Percentiles rank a stretch among this genome's conserved stretches.
These are phyloP conservation scores for Cyphellophora attinorum DNA, from an alignment of 2,329 filamentous ascomycete species.

Conservation along the genomic window DNA sequence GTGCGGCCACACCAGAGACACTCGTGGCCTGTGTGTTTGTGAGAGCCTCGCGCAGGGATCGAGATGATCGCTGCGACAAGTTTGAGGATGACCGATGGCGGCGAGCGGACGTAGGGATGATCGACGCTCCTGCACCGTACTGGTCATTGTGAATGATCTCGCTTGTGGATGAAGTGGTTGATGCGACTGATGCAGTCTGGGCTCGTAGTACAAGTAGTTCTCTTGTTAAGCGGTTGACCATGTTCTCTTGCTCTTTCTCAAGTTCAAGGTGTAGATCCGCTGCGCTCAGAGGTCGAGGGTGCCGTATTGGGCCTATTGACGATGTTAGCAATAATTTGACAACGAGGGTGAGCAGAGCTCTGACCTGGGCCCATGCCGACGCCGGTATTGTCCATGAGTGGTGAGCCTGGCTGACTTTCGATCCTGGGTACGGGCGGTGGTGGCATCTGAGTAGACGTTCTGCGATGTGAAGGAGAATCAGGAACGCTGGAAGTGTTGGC, in stretches of 20 bases:
- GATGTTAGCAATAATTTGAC: no score
- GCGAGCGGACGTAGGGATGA: slow-evolving; percentile 43
- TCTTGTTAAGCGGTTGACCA: slow-evolving; percentile 87
- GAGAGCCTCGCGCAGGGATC: slow-evolving; percentile 17
- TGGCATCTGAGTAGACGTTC: slow-evolving; percentile 39
- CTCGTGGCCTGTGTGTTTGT: slow-evolving; percentile 17
- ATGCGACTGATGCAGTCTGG: slow-evolving; percentile 54
- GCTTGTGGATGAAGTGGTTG: slow-evolving; percentile 49
- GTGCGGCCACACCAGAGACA: slow-evolving; percentile 33
- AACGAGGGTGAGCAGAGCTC: no score
- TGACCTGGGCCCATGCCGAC: slow-evolving; percentile 31
- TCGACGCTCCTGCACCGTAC: slow-evolving; percentile 29
- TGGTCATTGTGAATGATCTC: slow-evolving; percentile 26
- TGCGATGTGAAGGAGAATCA: slow-evolving; percentile 26
- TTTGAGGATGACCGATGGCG: slow-evolving; percentile 49
- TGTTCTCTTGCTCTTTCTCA: slow-evolving; percentile 90
- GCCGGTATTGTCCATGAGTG: slow-evolving; percentile 24
- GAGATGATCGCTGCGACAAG: slow-evolving; percentile 36
- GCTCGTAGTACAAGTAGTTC: slow-evolving; percentile 77
- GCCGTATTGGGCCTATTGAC: slow-evolving; percentile 62
- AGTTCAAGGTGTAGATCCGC: slow-evolving; percentile 82
- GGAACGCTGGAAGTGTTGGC: slow-evolving; percentile 2
- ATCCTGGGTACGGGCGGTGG: slow-evolving; percentile 25
- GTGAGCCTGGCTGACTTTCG: slow-evolving; percentile 20
- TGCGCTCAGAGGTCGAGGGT: slow-evolving; percentile 77